phyloP scores from a whole-genome alignment of 352 stramenopile species.

The Thraustochytrium sp. region DNA sequence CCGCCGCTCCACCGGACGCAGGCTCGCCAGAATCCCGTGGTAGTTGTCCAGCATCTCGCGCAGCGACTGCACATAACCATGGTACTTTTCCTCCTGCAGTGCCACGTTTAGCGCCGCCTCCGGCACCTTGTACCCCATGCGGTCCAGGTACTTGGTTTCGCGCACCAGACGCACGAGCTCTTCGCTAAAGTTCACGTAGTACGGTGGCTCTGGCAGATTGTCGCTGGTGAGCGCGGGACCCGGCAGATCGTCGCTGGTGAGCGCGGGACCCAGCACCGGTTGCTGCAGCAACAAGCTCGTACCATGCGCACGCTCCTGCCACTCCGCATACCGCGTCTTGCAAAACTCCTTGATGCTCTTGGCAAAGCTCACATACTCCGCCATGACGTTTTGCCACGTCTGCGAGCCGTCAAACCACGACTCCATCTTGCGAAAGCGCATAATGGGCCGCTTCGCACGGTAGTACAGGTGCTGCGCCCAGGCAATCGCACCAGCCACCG shows the following conservation, averaged over 20 bases:
- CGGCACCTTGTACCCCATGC: slow-evolving; percentile 86
- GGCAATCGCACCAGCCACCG: slow-evolving; percentile 64
- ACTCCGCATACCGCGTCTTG: slow-evolving; percentile 82
- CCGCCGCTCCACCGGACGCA: slow-evolving; percentile 80
- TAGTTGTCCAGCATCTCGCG: slow-evolving; percentile 83
- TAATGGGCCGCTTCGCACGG: slow-evolving; percentile 85
- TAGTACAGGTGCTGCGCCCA: slow-evolving; percentile 71
- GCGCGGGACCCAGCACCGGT: slow-evolving; percentile 76
- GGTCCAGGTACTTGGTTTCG: slow-evolving; percentile 89
- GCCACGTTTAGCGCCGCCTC: slow-evolving; percentile 90
- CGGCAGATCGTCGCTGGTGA: too few species aligned
- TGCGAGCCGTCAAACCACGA: slow-evolving; percentile 77
- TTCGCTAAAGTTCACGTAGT: slow-evolving; percentile 83
- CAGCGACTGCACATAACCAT: slow-evolving; percentile 82
- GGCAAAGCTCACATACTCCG: slow-evolving; percentile 87
- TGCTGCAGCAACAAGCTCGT: slow-evolving; percentile 86
- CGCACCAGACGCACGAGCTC: slow-evolving; percentile 89
- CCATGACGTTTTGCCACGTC: slow-evolving; percentile 83
- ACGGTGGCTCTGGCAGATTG: slow-evolving; percentile 67
- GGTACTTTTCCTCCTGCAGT: slow-evolving; percentile 91
- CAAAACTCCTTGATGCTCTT: slow-evolving; percentile 83
- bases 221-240: background rate
- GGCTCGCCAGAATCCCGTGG: slow-evolving; percentile 66
- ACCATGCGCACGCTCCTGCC: slow-evolving; percentile 75
- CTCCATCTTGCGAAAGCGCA: slow-evolving; percentile 85